These are phyloP conservation scores for Aureobasidium melanogenum DNA, from an alignment of 2,329 filamentous ascomycete species.

Conservation along the genomic window DNA sequence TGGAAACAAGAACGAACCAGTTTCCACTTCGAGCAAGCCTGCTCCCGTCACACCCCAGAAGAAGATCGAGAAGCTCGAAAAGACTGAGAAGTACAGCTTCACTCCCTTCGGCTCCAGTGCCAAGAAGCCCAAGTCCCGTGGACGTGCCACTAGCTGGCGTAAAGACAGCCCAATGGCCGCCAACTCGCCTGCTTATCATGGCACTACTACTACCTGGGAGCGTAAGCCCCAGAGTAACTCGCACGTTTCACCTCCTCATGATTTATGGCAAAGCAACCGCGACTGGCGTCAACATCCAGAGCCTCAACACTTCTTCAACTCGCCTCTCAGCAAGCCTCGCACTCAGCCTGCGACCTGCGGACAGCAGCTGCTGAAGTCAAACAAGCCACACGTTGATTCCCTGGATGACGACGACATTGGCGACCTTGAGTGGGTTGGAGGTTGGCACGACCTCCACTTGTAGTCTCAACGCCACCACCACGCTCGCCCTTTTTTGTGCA, in stretches of 20 bases:
- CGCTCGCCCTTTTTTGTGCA: slow-evolving; percentile 5
- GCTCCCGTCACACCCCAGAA: slow-evolving; percentile 22
- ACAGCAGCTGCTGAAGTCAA: slow-evolving; percentile 18
- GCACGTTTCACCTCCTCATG: slow-evolving; percentile 14
- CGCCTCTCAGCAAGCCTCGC: slow-evolving; percentile 14
- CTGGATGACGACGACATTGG: slow-evolving; percentile 53
- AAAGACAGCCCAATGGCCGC: slow-evolving; percentile 21
- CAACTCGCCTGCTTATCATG: slow-evolving; percentile 22
- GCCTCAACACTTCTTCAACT: slow-evolving; percentile 12
- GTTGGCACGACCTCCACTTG: slow-evolving; percentile 66
- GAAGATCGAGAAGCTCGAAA: slow-evolving; percentile 20
- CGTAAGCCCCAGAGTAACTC: slow-evolving; percentile 18
- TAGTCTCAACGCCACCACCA: slow-evolving; percentile 32
- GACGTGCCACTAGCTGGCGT: slow-evolving; percentile 25
- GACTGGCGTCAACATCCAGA: slow-evolving; percentile 40
- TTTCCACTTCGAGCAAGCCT: slow-evolving; percentile 31
- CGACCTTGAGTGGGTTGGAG: slow-evolving; percentile 91
- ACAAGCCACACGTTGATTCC: slow-evolving; percentile 22
- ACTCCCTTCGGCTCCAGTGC: slow-evolving; percentile 25
- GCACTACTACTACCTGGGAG: slow-evolving; percentile 28
- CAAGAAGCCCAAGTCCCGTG: slow-evolving; percentile 25
- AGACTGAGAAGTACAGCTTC: slow-evolving; percentile 21
- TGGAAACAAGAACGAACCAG: slow-evolving; percentile 42
- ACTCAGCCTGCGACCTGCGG: slow-evolving; percentile 14
- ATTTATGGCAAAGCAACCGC: slow-evolving; percentile 36